phyloP scores from a whole-genome alignment of 805 yeast genomes.

The Starmerella sirachaensis region DNA sequence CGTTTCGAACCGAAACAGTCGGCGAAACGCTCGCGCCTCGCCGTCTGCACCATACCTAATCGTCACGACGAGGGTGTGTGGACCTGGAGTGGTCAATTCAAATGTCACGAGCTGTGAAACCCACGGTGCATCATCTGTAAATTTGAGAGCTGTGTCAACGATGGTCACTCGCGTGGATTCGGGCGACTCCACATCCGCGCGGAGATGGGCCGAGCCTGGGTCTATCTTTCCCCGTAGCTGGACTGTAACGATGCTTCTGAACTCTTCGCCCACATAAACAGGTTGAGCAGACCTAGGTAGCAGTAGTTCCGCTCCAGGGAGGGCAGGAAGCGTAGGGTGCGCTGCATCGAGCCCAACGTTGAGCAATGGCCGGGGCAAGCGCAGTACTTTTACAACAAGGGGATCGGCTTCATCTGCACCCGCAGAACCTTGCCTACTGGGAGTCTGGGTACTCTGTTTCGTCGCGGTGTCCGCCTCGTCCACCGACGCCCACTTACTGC shows the following conservation, averaged over 20 bases:
- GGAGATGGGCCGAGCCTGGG: slow-evolving; percentile 1
- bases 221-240: slow-evolving; percentile 3
- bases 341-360: slow-evolving; percentile 15
- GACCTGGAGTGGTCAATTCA: slow-evolving; percentile 25
- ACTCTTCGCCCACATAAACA: slow-evolving; percentile 28
- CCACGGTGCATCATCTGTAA: neutral
- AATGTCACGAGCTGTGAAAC: slow-evolving; percentile 4
- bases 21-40: slow-evolving; percentile 19
- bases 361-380: slow-evolving; percentile 26
- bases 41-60: slow-evolving; percentile 18
- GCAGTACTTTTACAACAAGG: slow-evolving; percentile 23
- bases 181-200: slow-evolving; percentile 8
- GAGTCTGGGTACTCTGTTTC: too few relatives aligned
- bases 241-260: slow-evolving; percentile 22
- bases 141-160: neutral
- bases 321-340: slow-evolving; percentile 16
- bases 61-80: slow-evolving; percentile 22
- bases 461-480: neutral
- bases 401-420: slow-evolving; percentile 5
- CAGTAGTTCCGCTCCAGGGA: slow-evolving; percentile 17
- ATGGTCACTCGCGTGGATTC: slow-evolving; percentile 2
- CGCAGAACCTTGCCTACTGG: neutral
- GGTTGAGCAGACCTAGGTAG: slow-evolving; percentile 24
- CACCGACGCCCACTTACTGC: slow-evolving; percentile 1
- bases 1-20: slow-evolving; percentile 25